A percentile compares a stretch with the other conserved stretches of the same genome.
phyloP scores from a whole-genome alignment of 768 basidiomycete genomes.

The Boletus sensibilis region DNA sequence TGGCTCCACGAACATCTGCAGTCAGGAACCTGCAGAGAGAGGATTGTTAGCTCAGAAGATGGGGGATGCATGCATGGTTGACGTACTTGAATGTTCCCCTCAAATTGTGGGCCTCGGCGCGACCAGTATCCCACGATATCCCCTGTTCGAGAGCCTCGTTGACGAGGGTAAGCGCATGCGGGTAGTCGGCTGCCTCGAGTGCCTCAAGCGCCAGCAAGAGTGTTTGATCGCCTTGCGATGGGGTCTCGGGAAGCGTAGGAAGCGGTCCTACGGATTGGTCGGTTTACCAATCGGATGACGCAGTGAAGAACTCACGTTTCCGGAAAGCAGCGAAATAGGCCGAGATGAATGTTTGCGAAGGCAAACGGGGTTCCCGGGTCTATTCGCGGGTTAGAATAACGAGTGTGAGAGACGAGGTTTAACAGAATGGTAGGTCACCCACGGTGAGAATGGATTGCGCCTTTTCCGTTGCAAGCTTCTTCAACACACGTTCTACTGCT shows the following conservation, averaged over 20 bases:
- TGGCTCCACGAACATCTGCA: constrained; percentile 78
- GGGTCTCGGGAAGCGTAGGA: constrained; percentile 70
- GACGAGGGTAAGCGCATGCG: constrained; percentile 73
- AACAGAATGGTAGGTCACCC: constrained; percentile 17
- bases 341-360: constrained; percentile 87
- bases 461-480: constrained; percentile 71
- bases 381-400: not conserved
- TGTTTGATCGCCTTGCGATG: constrained; percentile 80
- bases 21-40: constrained; percentile 74
- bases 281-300: not conserved
- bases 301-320: constrained; percentile 52
- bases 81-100: constrained; percentile 93
- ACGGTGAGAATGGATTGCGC: constrained; percentile 72
- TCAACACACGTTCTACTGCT: constrained; percentile 90
- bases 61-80: not conserved
- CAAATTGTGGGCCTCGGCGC: constrained; percentile 88
- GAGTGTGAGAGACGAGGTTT: not conserved
- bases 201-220: constrained; percentile 80
- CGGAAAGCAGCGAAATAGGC: constrained; percentile 98
- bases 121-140: constrained; percentile 68
- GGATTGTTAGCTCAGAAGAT: not conserved
- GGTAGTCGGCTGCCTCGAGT: constrained; percentile 79
- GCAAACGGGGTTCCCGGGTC: constrained; percentile 78
- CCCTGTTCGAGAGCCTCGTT: constrained; percentile 88
- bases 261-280: constrained; percentile 47